Evolutionary conservation across 73 alveolate genomes (phyloP).

Genomic region (Breviolum minutum): DNA sequence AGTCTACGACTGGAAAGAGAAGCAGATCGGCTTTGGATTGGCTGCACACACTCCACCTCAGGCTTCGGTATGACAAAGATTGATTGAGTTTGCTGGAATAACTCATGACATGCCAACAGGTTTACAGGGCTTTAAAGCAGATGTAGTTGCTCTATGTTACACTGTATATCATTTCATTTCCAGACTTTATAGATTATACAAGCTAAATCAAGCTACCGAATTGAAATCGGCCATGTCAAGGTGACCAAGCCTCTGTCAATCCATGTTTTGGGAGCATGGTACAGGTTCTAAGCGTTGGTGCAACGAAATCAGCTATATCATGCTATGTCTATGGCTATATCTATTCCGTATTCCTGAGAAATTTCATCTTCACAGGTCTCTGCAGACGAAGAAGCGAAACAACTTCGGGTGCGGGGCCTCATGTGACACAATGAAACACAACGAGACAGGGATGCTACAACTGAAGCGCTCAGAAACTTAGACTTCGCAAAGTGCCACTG

Average conservation of each 20-base stretch:
- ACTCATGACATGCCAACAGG: not conserved
- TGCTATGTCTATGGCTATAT: not conserved
- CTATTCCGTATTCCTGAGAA: too few relatives aligned
- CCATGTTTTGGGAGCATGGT: too few relatives aligned
- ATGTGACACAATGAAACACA: not conserved
- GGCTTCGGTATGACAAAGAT: not conserved
- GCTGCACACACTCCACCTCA: slow-evolving; percentile 80
- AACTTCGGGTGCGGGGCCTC: slow-evolving; percentile 64
- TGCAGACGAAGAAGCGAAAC: slow-evolving; percentile 92
- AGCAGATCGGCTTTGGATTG: slow-evolving; percentile 86
- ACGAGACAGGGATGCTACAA: too few relatives aligned
- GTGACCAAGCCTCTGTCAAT: too few relatives aligned
- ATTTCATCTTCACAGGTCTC: slow-evolving; percentile 28
- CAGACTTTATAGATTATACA: not conserved
- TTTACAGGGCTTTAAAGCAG: not conserved
- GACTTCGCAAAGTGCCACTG: too few relatives aligned
- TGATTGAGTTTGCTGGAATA: not conserved
- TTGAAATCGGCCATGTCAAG: not conserved
- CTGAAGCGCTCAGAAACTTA: too few relatives aligned
- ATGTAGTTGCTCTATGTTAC: not conserved
- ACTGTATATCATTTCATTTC: too few relatives aligned
- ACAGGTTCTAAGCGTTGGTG: too few relatives aligned
- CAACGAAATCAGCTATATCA: not conserved
- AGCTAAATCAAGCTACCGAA: not conserved
- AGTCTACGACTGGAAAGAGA: slow-evolving; percentile 90